Evolutionary conservation across 1,284 basidiomycete species (phyloP).

Genomic region (Fistulinella cinereoalba): DNA sequence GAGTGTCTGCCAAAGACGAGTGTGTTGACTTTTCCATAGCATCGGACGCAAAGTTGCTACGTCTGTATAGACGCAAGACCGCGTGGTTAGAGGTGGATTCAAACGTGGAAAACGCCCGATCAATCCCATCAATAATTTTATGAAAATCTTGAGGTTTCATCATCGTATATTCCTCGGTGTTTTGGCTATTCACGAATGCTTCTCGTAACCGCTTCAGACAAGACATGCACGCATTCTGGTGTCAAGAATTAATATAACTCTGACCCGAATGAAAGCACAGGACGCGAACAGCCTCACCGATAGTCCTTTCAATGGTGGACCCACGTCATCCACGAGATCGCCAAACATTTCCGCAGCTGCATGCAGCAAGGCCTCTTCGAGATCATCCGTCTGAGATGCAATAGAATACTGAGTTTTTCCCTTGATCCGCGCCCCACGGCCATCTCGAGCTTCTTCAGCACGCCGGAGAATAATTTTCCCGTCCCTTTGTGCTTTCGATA

Average conservation of each 20-base stretch:
- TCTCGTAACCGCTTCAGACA: constrained; percentile 62
- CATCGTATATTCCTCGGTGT: constrained; percentile 23
- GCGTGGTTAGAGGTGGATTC: constrained; percentile 82
- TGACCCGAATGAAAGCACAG: background rate
- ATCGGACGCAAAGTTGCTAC: constrained; percentile 44
- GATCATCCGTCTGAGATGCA: constrained; percentile 35
- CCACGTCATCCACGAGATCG: constrained; percentile 79
- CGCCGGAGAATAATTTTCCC: constrained; percentile 45
- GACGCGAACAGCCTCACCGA: constrained; percentile 51
- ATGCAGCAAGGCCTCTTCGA: constrained; percentile 58
- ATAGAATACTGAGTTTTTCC: constrained; percentile 15
- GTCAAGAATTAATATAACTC: constrained; percentile 2
- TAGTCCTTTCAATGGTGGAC: constrained; percentile 72
- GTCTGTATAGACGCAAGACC: constrained; percentile 70
- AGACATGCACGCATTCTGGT: constrained; percentile 56
- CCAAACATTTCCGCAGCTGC: constrained; percentile 78
- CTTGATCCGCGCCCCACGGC: constrained; percentile 3
- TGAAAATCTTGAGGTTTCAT: constrained; percentile 58
- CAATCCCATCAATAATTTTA: constrained; percentile 62
- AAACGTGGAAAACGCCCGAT: constrained; percentile 69
- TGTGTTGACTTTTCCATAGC: constrained; percentile 33
- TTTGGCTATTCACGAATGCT: constrained; percentile 50
- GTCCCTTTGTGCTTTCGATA: constrained; percentile 66
- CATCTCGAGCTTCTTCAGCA: constrained; percentile 18
- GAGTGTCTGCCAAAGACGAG: constrained; percentile 37